These are phyloP conservation scores for Cymbidium sinense DNA, from an alignment of 106 monocot species.

Conservation along the genomic window DNA sequence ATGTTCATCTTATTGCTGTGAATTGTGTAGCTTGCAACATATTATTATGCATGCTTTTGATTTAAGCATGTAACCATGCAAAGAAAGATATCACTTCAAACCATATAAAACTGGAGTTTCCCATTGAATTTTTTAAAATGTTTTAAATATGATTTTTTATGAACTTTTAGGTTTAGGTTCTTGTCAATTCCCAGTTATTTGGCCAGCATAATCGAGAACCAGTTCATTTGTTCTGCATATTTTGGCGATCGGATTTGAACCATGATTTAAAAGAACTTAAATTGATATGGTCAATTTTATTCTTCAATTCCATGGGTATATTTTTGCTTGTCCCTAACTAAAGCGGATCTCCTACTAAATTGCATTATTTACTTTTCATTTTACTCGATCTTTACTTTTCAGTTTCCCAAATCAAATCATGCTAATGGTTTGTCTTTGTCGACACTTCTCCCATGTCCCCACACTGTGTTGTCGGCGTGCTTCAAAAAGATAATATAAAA, in stretches of 20 bases:
- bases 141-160: no score
- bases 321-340: no score
- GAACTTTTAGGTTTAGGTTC: no score
- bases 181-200: no score
- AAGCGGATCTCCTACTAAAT: no score
- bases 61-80: not conserved
- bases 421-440: not conserved
- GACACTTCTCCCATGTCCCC: not conserved
- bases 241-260: no score
- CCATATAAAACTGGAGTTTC: not conserved
- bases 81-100: not conserved
- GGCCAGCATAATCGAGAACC: no score
- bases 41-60: not conserved
- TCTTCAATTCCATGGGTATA: not conserved
- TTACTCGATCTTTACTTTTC: not conserved
- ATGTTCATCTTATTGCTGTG: no score
- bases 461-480: not conserved
- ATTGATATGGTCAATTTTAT: not conserved
- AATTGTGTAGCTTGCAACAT: not conserved
- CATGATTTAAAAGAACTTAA: not conserved
- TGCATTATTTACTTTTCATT: not conserved
- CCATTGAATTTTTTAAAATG: not conserved
- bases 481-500: not conserved
- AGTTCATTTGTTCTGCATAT: no score
- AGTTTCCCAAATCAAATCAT: not conserved